phyloP scores from a whole-genome alignment of 2,329 filamentous ascomycete species.

The Triangularia setosa region DNA sequence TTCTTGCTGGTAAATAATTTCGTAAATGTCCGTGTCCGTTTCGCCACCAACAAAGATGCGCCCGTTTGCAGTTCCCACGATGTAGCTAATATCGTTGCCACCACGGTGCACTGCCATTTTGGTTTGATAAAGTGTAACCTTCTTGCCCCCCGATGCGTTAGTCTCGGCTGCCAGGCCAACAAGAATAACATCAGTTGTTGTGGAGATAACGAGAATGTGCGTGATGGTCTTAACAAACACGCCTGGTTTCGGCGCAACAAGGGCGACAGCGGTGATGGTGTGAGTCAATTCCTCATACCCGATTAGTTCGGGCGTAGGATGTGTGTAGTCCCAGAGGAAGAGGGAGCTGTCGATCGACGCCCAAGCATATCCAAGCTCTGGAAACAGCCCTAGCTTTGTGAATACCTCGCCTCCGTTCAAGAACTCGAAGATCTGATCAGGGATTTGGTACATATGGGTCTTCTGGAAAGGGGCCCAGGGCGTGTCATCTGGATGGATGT shows the following conservation, averaged over 20 bases:
- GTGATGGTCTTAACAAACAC: constrained; percentile 86
- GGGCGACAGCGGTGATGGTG: constrained; percentile 84
- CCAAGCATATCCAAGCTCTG: constrained; percentile 92
- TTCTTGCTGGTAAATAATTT: constrained; percentile 94
- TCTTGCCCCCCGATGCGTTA: constrained; percentile 64
- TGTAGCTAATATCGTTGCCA: constrained; percentile 71
- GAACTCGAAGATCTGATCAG: constrained; percentile 87
- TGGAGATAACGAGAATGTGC: constrained; percentile 85
- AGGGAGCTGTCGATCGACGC: constrained; percentile 92
- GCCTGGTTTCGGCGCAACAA: constrained; percentile 77
- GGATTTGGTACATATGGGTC: constrained; percentile 81
- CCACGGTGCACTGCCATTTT: constrained; percentile 76
- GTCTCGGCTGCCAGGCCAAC: constrained; percentile 74
- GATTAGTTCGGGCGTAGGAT: constrained; percentile 84
- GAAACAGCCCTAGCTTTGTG: constrained; percentile 93
- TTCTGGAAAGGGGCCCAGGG: constrained; percentile 90
- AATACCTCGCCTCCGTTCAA: constrained; percentile 83
- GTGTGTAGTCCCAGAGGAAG: constrained; percentile 96
- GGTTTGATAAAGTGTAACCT: constrained; percentile 80
- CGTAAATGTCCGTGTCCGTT: constrained; percentile 81
- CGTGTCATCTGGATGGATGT: constrained; percentile 61
- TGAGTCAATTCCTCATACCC: constrained; percentile 87
- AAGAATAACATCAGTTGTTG: constrained; percentile 76
- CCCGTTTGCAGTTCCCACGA: constrained; percentile 77
- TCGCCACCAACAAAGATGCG: constrained; percentile 89